phyloP scores from a whole-genome alignment of 176 grass and related monocot genomes.

The Saccharum officinarum region DNA sequence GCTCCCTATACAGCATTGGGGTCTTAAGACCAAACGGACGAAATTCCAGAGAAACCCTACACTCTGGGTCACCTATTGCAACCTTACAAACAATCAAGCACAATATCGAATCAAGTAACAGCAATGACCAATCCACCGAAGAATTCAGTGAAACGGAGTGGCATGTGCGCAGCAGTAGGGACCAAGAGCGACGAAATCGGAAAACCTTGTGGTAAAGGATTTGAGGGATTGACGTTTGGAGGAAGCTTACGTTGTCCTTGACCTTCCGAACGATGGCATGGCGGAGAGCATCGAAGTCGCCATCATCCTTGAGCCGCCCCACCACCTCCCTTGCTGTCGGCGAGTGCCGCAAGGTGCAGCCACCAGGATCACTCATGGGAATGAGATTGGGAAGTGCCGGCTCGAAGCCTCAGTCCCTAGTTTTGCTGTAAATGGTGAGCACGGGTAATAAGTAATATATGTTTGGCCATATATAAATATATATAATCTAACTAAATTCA shows the following conservation, averaged over 20 bases:
- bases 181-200: neutral
- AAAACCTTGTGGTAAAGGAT: neutral
- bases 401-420: conserved; percentile 13
- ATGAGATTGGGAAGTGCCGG: neutral
- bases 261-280: conserved; percentile 63
- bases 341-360: neutral
- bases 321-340: conserved; percentile 60
- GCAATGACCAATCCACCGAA: neutral
- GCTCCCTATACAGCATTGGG: neutral
- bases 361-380: conserved; percentile 25
- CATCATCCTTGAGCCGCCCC: conserved; percentile 64
- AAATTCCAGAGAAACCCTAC: neutral
- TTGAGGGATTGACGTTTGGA: neutral
- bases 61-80: neutral
- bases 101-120: neutral
- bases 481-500: neutral
- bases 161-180: neutral
- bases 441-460: neutral
- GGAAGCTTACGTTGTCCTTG: conserved; percentile 64
- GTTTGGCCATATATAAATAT: neutral
- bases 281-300: conserved; percentile 66
- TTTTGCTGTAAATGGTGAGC: neutral
- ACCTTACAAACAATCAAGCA: conserved; percentile 21
- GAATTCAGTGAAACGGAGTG: conserved; percentile 1
- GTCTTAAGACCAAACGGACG: neutral